Base-by-base conservation (phyloP, 331 rosid species). In the Malus hybrid region DNA sequence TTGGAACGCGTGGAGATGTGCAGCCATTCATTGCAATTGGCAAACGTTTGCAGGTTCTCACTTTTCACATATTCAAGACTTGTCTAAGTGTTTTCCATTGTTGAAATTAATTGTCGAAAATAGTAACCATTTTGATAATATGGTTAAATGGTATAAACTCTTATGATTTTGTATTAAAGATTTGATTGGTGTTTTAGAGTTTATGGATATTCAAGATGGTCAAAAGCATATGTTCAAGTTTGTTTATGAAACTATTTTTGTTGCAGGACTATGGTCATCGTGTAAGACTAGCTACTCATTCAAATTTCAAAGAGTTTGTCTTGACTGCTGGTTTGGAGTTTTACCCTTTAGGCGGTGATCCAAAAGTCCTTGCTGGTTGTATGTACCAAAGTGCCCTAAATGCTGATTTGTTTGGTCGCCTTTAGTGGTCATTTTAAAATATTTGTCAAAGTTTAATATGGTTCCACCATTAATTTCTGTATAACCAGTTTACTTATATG, bases 191-290 rank as follows among this genome's bases (percentile, higher is more conserved):
- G 62, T 55, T 48, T 63, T 74, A 59, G 54, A 36, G 14, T 44
- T 20, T 59, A 18, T 69, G 27, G 76, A 63, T 63, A 34, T 24
- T 29, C 6, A 63, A 34, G 70, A 44, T 71, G 70, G 36, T 76
- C n/a, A 74, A 69, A 20, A 60, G 70, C 67, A 54, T 22, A 63
- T 8, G 59, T 52, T 55, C 50, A 71, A 80, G 67, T 78, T 82
- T 63, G 70, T 67, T 76, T 72, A 67, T 61, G 20, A 66, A 74
- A 80, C 50, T 36, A 42, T 80, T 70, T 78, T 52, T 52, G 77
- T 86, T 86, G 97, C 97, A 92, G 99, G 99, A 90, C 78, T 92
- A 89, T 84, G 99, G 99, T n/a, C 99, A 95, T 83, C 99, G 99
- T 70, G 97, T 92, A 77, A 89, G 99, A 82, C 86, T 95, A 73